Conservation (phyloP, 1,139 yeast genomes). For the Arxiozyma telluris region DNA sequence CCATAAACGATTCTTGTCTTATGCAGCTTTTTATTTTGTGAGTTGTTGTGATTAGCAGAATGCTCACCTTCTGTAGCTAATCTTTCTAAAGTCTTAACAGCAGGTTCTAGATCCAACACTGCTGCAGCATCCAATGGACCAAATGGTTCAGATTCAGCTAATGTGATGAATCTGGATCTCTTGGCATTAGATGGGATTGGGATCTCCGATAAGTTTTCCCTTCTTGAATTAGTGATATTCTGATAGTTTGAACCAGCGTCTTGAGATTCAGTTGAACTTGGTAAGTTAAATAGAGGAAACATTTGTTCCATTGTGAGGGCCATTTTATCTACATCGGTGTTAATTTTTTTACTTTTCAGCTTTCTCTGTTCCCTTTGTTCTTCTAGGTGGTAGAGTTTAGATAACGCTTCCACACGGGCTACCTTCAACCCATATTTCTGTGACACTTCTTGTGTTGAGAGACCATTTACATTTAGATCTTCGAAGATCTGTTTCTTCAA, state of each 20-base stretch:
- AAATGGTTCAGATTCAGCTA: slow-evolving; percentile 94
- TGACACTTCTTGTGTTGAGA: slow-evolving; percentile 66
- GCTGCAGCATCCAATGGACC: slow-evolving; percentile 96
- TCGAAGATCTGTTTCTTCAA: slow-evolving; percentile 52
- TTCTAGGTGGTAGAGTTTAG: slow-evolving; percentile 44
- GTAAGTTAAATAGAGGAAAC: slow-evolving; percentile 62
- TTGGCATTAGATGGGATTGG: slow-evolving; percentile 82
- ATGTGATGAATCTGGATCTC: slow-evolving; percentile 74
- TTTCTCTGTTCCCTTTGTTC: slow-evolving; percentile 47
- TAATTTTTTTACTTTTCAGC: slow-evolving; percentile 33
- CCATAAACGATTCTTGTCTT: slow-evolving; percentile 25
- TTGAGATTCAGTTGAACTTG: not conserved
- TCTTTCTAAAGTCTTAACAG: slow-evolving; percentile 61
- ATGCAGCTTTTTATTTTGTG: slow-evolving; percentile 9
- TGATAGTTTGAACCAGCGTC: not conserved
- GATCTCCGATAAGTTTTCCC: slow-evolving; percentile 83
- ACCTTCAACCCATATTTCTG: slow-evolving; percentile 71
- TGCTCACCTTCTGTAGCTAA: slow-evolving; percentile 51
- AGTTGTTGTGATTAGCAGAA: slow-evolving; percentile 27
- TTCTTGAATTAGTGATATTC: slow-evolving; percentile 10
- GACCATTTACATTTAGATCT: slow-evolving; percentile 45
- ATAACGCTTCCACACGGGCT: slow-evolving; percentile 79
- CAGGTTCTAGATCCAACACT: slow-evolving; percentile 75
- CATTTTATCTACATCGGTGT: slow-evolving; percentile 47
- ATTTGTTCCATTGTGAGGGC: slow-evolving; percentile 58